Evolutionary conservation across 345 rosid species (phyloP).

Genomic region (Citrus cavaleriei): DNA sequence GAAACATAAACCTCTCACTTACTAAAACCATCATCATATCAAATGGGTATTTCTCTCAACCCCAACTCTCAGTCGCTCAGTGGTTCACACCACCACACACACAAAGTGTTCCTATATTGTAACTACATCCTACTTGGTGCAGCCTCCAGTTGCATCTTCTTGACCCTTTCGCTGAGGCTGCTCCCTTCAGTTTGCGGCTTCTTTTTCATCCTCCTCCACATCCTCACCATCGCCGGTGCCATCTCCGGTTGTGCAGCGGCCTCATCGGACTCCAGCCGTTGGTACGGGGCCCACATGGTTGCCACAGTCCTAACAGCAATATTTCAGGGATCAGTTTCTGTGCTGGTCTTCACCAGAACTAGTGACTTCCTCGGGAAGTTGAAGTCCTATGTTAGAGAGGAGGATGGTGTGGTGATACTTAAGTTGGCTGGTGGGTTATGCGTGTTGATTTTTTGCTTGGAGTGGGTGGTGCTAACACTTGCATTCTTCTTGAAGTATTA

Average conservation of each 20-base stretch:
- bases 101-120: constrained; percentile 69
- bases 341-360: constrained; percentile 69
- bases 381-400: constrained; percentile 82
- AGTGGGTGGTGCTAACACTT: constrained; percentile 84
- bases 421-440: constrained; percentile 81
- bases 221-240: constrained; percentile 56
- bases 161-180: constrained; percentile 82
- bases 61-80: constrained; percentile 13
- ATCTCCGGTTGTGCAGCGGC: constrained; percentile 74
- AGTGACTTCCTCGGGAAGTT: constrained; percentile 56
- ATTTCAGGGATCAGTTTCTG: constrained; percentile 87
- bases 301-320: constrained; percentile 78
- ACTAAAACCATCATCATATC: background rate
- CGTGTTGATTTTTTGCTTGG: constrained; percentile 65
- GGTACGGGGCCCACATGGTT: constrained; percentile 91
- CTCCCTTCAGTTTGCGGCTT: constrained; percentile 76
- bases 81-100: constrained; percentile 49
- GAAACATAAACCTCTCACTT: background rate
- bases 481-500: constrained; percentile 88
- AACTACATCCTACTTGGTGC: constrained; percentile 91
- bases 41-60: constrained; percentile 30
- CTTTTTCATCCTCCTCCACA: constrained; percentile 53
- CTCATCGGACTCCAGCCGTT: constrained; percentile 43
- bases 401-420: constrained; percentile 73
- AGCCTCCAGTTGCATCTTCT: constrained; percentile 86